Base-by-base conservation (phyloP, 148 eudicot genomes). In the Pouteria glomerata region DNA sequence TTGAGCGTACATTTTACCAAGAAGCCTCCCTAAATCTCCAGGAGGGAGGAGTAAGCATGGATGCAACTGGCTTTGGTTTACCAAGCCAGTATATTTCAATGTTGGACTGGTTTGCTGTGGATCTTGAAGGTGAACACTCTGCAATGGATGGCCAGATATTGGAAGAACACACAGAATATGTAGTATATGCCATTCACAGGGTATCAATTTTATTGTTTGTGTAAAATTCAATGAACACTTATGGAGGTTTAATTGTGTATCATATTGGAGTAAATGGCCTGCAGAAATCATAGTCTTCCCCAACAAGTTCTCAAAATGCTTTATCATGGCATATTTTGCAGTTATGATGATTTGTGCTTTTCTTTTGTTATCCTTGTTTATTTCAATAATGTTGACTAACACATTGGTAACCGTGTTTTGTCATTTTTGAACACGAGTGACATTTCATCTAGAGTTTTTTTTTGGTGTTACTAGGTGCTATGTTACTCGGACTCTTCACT, bases 91-190 rank as follows among this genome's bases (percentile, higher is more conserved):
- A 95, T 81, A 64, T 61, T 71, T 76, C 82, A 74, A 86, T 57
- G 85, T 76, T 95, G 68, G 90, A 95, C 80, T 95, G 99, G 99
- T 95, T 91, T 79, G 87, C 99, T 58, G 97, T 95, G 72, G 97
- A 95, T 83, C 89, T 95, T 73, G 99, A 90, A 83, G 97, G 97
- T 76, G 99, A 95, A 83, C 97, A 88, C 79, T 95, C 99, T 77
- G 99, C 99, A 66, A 92, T 95, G 99, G 99, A 95, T 88, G 92
- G 96, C 74, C 89, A 71, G 74, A 92, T 92, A 63, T 90, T 95
- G 60, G 90, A 91, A 87, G 97, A 91, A 67, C 96, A 95, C 69
- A 78, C 96, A 50, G 97, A 95, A 81, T 95, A 86, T 82, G 99
- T 95, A 62, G 93, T 95, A 57, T 81, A 89, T 85, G 96, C 97